phyloP scores from a whole-genome alignment of 2,329 filamentous ascomycete genomes.

The Pseudocercospora eumusae region DNA sequence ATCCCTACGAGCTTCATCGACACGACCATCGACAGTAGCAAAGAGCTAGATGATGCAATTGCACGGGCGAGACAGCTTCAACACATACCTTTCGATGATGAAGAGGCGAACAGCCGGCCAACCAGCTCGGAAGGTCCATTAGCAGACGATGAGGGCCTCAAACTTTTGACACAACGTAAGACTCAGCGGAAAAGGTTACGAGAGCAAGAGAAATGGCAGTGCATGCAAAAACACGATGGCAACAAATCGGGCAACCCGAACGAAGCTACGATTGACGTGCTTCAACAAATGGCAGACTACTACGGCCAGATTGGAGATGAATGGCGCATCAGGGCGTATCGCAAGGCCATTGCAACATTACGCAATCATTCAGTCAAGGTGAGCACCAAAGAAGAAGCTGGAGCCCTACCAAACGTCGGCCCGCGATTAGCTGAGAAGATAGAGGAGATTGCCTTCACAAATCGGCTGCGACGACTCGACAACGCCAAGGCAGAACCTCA shows the following conservation, averaged over 20 bases:
- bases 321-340: conserved; percentile 75
- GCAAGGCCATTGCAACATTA: conserved; percentile 73
- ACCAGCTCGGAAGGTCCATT: conserved; percentile 32
- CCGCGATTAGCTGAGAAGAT: conserved; percentile 77
- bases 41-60: conserved; percentile 67
- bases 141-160: conserved; percentile 19
- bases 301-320: conserved; percentile 74
- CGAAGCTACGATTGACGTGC: conserved; percentile 68
- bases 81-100: conserved; percentile 53
- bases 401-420: conserved; percentile 68
- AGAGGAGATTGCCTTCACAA: conserved; percentile 79
- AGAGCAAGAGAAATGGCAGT: conserved; percentile 53
- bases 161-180: conserved; percentile 28
- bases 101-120: conserved; percentile 39
- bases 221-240: conserved; percentile 60
- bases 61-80: conserved; percentile 61
- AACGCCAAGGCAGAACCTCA: conserved; percentile 66
- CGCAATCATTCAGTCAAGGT: conserved; percentile 66
- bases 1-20: conserved; percentile 16
- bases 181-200: conserved; percentile 23
- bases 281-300: conserved; percentile 77
- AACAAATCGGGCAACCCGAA: conserved; percentile 65
- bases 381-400: conserved; percentile 68
- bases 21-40: conserved; percentile 35
- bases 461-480: conserved; percentile 70